These are phyloP conservation scores for Thymus quinquecostatus DNA, from an alignment of 257 asterid genomes.

Conservation along the genomic window DNA sequence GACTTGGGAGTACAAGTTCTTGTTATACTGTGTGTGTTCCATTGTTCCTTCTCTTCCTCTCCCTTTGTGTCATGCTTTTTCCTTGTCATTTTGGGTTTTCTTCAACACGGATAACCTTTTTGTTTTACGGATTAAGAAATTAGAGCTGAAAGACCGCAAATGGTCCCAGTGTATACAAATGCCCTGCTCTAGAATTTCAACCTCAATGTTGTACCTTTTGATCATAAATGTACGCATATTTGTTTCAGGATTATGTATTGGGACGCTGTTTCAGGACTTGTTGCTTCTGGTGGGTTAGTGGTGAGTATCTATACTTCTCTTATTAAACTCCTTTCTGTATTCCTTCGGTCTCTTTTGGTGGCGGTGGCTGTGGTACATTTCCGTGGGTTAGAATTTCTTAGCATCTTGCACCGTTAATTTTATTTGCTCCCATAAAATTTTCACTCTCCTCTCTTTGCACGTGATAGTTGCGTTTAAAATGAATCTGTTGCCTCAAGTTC, in stretches of 20 bases:
- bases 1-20: not conserved
- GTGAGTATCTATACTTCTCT: slow-evolving; percentile 52
- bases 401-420: not conserved
- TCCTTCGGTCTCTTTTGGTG: not conserved
- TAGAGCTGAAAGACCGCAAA: slow-evolving; percentile 20
- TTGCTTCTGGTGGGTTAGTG: slow-evolving; percentile 89
- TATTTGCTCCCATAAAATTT: not conserved
- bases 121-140: slow-evolving; percentile 10
- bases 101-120: not conserved
- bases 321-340: not conserved
- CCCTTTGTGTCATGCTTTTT: not conserved
- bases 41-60: not conserved
- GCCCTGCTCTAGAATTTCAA: slow-evolving; percentile 20
- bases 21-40: slow-evolving; percentile 11
- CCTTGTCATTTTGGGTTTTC: not conserved
- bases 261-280: slow-evolving; percentile 81
- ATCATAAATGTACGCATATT: slow-evolving; percentile 16
- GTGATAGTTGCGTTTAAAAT: not conserved
- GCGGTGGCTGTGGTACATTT: slow-evolving; percentile 4
- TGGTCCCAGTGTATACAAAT: slow-evolving; percentile 3
- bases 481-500: not conserved
- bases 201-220: slow-evolving; percentile 22
- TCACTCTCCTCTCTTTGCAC: not conserved
- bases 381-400: not conserved
- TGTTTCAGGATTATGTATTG: slow-evolving; percentile 85